Percentiles rank a stretch among this genome's conserved stretches.
These are phyloP conservation scores for Edaphochlamys debaryana DNA, from an alignment of 139 green algal genomes.

Conservation along the genomic window DNA sequence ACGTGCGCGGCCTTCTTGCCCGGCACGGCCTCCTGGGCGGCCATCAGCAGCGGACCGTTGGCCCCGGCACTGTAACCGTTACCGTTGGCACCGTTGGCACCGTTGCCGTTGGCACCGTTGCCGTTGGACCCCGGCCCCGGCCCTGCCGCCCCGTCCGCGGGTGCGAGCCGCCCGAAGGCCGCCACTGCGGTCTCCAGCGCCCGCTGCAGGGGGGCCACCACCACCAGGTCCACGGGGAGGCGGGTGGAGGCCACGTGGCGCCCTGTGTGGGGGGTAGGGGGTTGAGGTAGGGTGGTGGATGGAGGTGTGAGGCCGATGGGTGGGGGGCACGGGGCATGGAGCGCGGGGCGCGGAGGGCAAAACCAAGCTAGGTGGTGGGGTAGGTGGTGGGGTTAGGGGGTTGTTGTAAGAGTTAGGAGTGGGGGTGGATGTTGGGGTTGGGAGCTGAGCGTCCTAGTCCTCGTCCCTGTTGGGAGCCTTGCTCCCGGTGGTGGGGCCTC, in stretches of 20 bases:
- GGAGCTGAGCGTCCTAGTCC: no score
- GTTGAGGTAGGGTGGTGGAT: background rate
- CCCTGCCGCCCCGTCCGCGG: background rate
- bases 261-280: background rate
- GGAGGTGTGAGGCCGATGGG: no score
- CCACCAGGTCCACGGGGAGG: slow-evolving; percentile 55
- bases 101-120: slow-evolving; percentile 2
- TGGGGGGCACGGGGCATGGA: no score
- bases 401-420: no score
- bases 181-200: slow-evolving; percentile 64
- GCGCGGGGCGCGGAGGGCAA: no score
- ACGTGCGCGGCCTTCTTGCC: slow-evolving; percentile 31
- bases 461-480: no score
- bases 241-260: background rate
- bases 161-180: slow-evolving; percentile 42
- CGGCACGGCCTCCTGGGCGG: slow-evolving; percentile 37
- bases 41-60: slow-evolving; percentile 50
- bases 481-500: no score
- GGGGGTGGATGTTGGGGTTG: no score
- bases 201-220: slow-evolving; percentile 58
- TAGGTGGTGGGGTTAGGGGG: no score
- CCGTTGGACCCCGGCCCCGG: no score
- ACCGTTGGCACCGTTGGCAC: background rate
- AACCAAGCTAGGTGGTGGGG: no score
- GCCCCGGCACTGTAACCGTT: background rate